Evolutionary conservation across 805 yeast species (phyloP).

Genomic region (Ogataea paraovalis): DNA sequence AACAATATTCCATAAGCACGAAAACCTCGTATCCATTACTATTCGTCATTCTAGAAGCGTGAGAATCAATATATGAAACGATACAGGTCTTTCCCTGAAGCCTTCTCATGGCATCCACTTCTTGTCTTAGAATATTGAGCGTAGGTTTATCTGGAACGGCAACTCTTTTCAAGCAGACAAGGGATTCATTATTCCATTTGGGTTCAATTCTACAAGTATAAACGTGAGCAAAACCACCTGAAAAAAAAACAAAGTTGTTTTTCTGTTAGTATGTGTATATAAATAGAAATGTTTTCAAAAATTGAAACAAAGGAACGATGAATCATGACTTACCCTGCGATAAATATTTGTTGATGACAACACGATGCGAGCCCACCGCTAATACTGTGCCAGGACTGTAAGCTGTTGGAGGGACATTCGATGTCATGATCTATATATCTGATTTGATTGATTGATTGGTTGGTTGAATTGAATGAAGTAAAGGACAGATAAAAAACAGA

Average conservation of each 20-base stretch:
- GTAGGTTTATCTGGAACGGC: slow-evolving; percentile 88
- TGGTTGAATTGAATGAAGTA: no score
- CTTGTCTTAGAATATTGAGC: slow-evolving; percentile 80
- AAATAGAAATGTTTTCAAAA: background rate
- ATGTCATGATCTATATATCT: slow-evolving; percentile 7
- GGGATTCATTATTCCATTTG: slow-evolving; percentile 45
- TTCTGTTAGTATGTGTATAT: no score
- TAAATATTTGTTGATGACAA: slow-evolving; percentile 63
- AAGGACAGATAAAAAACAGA: no score
- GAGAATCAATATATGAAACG: slow-evolving; percentile 91
- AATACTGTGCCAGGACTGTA: slow-evolving; percentile 73
- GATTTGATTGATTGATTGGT: background rate
- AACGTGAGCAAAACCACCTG: slow-evolving; percentile 89
- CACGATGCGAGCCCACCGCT: slow-evolving; percentile 80
- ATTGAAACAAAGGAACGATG: background rate
- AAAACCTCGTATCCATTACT: slow-evolving; percentile 69
- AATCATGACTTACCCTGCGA: slow-evolving; percentile 57
- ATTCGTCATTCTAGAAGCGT: slow-evolving; percentile 70
- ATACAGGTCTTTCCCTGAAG: slow-evolving; percentile 73
- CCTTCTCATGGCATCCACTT: slow-evolving; percentile 95
- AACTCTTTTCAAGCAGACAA: slow-evolving; percentile 91
- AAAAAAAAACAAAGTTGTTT: background rate
- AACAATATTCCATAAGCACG: slow-evolving; percentile 75
- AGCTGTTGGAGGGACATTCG: slow-evolving; percentile 47
- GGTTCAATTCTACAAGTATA: slow-evolving; percentile 74